phyloP scores from a whole-genome alignment of 2,329 filamentous ascomycete genomes.

The Arthrobotrys entomopaga region DNA sequence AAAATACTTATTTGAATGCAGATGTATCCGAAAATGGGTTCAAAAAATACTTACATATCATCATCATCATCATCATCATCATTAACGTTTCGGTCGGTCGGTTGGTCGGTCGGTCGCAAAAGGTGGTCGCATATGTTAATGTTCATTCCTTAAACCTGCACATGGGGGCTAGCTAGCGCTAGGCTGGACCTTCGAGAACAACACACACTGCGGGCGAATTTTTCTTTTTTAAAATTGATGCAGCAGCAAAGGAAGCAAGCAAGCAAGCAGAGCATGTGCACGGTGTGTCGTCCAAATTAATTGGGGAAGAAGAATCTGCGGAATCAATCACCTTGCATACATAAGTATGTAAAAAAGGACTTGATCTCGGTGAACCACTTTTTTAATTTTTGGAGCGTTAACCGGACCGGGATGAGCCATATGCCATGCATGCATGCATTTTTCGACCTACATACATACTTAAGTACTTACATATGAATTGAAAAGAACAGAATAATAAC shows the following conservation, averaged over 20 bases:
- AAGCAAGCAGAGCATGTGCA: slow-evolving; percentile 42
- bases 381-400: slow-evolving; percentile 8
- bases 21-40: slow-evolving; percentile 1
- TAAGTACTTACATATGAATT: too few species aligned
- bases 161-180: too few species aligned
- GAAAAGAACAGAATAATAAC: too few species aligned
- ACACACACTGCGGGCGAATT: slow-evolving; percentile 40
- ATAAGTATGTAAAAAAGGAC: too few species aligned
- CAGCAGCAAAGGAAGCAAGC: too few species aligned
- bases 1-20: slow-evolving; percentile 5
- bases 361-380: slow-evolving; percentile 14
- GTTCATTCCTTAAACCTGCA: not conserved
- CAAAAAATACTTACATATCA: too few species aligned
- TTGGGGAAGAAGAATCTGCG: slow-evolving; percentile 31
- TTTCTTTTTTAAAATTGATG: slow-evolving; percentile 23
- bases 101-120: too few species aligned
- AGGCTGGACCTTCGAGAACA: slow-evolving; percentile 56
- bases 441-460: too few species aligned
- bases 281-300: slow-evolving; percentile 34
- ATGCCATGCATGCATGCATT: too few species aligned
- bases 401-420: slow-evolving; percentile 45
- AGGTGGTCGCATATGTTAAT: too few species aligned
- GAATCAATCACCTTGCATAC: slow-evolving; percentile 55
- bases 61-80: too few species aligned
- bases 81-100: too few species aligned